Percentiles rank a stretch among this genome's conserved stretches.
These are phyloP conservation scores for Aphanomyces astaci DNA, from an alignment of 352 stramenopile genomes.

Conservation along the genomic window DNA sequence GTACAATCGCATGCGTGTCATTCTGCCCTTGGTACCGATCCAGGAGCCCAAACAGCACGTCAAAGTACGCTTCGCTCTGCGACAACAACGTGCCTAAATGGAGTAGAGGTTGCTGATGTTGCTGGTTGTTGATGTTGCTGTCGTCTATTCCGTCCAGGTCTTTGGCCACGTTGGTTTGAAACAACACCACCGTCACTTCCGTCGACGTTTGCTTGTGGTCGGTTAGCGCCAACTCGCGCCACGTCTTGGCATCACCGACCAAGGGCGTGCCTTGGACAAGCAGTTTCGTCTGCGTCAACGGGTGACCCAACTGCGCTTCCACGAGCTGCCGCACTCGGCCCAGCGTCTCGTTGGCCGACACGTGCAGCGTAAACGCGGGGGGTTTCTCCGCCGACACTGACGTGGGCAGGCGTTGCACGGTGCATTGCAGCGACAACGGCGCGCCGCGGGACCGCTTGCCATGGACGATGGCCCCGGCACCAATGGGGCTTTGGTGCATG, in stretches of 20 bases:
- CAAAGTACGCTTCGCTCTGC: slow-evolving; percentile 61
- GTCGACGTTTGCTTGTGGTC: slow-evolving; percentile 58
- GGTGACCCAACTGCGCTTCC: slow-evolving; percentile 58
- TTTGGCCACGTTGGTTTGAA: slow-evolving; percentile 57
- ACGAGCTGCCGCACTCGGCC: slow-evolving; percentile 63
- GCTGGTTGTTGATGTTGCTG: slow-evolving; percentile 37
- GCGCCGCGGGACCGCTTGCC: slow-evolving; percentile 59
- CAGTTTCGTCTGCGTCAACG: slow-evolving; percentile 76
- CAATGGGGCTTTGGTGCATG: slow-evolving; percentile 44
- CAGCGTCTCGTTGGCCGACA: slow-evolving; percentile 76
- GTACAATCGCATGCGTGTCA: slow-evolving; percentile 57
- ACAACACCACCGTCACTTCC: slow-evolving; percentile 72
- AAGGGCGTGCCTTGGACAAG: slow-evolving; percentile 56
- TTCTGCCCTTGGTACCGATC: slow-evolving; percentile 49
- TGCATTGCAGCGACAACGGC: slow-evolving; percentile 71
- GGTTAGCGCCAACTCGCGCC: slow-evolving; percentile 67
- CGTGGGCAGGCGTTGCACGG: slow-evolving; percentile 64
- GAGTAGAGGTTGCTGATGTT: too few relatives aligned
- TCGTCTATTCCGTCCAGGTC: background rate
- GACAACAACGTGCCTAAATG: slow-evolving; percentile 61
- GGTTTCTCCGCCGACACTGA: slow-evolving; percentile 25
- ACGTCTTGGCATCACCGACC: slow-evolving; percentile 70
- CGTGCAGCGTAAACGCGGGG: slow-evolving; percentile 44
- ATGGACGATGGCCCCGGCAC: slow-evolving; percentile 50
- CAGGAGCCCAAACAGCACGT: slow-evolving; percentile 74